These are phyloP conservation scores for Chaetomiaceae sp. DNA, from an alignment of 2,329 filamentous ascomycete genomes.

Conservation along the genomic window DNA sequence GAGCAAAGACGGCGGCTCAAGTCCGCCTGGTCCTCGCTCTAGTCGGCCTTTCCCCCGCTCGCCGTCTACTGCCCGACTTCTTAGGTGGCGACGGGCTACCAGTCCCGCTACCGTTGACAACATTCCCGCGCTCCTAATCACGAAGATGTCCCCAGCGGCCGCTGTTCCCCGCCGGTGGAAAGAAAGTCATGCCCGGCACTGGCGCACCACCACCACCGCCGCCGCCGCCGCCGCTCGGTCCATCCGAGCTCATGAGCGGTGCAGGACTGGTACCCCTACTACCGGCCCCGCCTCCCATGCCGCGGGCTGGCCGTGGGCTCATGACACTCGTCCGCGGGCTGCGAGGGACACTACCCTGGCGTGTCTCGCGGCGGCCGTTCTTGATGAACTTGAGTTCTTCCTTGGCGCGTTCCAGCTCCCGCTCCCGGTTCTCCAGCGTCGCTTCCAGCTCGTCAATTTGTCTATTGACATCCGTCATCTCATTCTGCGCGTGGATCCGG, in stretches of 20 bases:
- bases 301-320: constrained; percentile 40
- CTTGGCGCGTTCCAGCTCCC: constrained; percentile 43
- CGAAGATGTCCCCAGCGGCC: constrained; percentile 44
- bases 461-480: constrained; percentile 34
- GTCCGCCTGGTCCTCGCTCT: not conserved
- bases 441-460: constrained; percentile 40
- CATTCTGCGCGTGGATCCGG: constrained; percentile 39
- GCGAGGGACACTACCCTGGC: constrained; percentile 53
- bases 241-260: constrained; percentile 29
- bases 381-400: constrained; percentile 48
- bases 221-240: constrained; percentile 30
- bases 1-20: too few species aligned
- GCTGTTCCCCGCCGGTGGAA: constrained; percentile 34
- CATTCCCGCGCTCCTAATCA: constrained; percentile 30
- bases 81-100: not conserved
- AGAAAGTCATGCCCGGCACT: constrained; percentile 38
- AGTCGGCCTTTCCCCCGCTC: too few species aligned
- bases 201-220: constrained; percentile 23
- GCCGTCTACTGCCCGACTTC: not conserved
- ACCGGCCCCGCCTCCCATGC: constrained; percentile 32
- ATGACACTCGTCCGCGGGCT: constrained; percentile 53
- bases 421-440: constrained; percentile 47
- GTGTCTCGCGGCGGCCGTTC: constrained; percentile 51
- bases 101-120: not conserved
- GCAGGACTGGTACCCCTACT: constrained; percentile 51